phyloP scores from a whole-genome alignment of 345 rosid species.

The Salix suchowensis region DNA sequence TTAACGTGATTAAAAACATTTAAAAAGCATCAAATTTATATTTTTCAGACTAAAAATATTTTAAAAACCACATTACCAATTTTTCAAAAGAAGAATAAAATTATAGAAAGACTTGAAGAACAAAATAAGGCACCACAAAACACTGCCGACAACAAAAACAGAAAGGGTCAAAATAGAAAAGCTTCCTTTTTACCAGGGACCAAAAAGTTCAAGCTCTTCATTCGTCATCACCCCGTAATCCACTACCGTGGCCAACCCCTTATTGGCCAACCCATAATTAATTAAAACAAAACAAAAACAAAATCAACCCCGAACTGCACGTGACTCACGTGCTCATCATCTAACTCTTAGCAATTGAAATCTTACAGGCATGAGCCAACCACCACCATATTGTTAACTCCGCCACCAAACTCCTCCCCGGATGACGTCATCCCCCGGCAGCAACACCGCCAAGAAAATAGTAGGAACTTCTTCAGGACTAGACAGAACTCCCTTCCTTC shows the following conservation, averaged over 20 bases:
- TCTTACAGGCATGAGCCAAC: background rate
- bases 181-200: background rate
- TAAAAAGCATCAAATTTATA: too few relatives aligned
- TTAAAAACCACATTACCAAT: too few relatives aligned
- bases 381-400: background rate
- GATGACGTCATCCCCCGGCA: background rate
- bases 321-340: background rate
- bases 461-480: background rate
- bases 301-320: background rate
- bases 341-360: background rate
- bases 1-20: too few relatives aligned
- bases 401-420: background rate
- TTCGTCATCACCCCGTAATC: background rate
- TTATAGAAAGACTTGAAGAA: too few relatives aligned
- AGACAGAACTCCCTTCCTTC: background rate
- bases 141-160: background rate
- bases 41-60: too few relatives aligned
- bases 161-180: background rate
- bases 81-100: too few relatives aligned
- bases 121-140: too few relatives aligned
- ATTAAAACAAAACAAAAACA: background rate
- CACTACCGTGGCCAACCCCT: background rate
- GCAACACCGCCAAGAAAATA: background rate
- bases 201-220: background rate
- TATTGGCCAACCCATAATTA: background rate